Evolutionary conservation across 1,284 basidiomycete genomes (phyloP).

Genomic region (Apiotrichum mycotoxinovorans): DNA sequence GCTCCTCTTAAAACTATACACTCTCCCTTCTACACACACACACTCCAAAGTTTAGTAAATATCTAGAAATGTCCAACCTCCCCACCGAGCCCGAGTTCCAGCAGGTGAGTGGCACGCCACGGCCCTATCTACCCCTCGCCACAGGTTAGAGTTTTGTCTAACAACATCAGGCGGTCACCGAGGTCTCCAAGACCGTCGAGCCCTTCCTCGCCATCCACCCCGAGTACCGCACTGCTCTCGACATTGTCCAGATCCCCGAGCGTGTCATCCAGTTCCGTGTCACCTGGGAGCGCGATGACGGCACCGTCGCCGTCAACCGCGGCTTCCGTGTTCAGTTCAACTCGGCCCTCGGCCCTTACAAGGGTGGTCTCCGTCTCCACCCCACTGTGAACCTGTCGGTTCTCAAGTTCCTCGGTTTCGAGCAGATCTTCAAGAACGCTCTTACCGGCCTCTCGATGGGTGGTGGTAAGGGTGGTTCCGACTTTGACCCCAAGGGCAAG

Average conservation of each 20-base stretch:
- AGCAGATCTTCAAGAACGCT: slow-evolving; percentile 80
- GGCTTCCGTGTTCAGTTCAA: slow-evolving; percentile 79
- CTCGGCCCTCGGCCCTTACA: slow-evolving; percentile 77
- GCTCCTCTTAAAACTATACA: not conserved
- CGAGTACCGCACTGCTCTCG: slow-evolving; percentile 67
- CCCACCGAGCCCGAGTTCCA: slow-evolving; percentile 59
- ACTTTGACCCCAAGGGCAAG: slow-evolving; percentile 81
- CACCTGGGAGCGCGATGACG: slow-evolving; percentile 73
- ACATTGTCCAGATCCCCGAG: slow-evolving; percentile 67
- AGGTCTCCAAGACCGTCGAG: slow-evolving; percentile 63
- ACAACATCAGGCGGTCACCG: slow-evolving; percentile 55
- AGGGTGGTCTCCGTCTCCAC: slow-evolving; percentile 76
- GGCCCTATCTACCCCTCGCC: not conserved
- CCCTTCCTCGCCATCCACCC: slow-evolving; percentile 68
- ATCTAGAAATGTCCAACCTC: slow-evolving; percentile 44
- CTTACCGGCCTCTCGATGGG: slow-evolving; percentile 74
- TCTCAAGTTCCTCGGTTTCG: slow-evolving; percentile 80
- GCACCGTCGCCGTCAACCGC: slow-evolving; percentile 65
- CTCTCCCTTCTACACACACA: not conserved
- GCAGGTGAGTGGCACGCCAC: slow-evolving; percentile 47
- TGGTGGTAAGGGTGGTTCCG: slow-evolving; percentile 66
- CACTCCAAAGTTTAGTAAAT: slow-evolving; percentile 18
- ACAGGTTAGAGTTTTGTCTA: not conserved
- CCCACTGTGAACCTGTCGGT: slow-evolving; percentile 78
- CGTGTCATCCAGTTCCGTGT: slow-evolving; percentile 74